Conservation (phyloP, 768 basidiomycete genomes). For the Sarcomyxa edulis region DNA sequence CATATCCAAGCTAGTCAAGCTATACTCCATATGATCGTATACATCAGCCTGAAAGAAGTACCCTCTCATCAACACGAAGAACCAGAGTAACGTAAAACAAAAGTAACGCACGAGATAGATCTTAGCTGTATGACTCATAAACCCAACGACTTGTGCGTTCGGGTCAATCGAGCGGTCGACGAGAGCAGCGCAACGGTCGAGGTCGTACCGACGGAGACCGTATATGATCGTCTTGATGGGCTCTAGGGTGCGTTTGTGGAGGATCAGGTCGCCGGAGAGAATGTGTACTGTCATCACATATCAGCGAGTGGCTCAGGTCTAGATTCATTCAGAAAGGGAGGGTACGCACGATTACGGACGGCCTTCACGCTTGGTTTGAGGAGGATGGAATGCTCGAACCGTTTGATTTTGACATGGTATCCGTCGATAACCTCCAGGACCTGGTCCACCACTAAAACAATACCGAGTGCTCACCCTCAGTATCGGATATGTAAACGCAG, state of each 20-base stretch:
- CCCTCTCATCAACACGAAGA: not conserved
- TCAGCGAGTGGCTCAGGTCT: not conserved
- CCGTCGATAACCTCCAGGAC: conserved; percentile 62
- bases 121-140: conserved; percentile 59
- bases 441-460: conserved; percentile 52
- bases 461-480: not conserved
- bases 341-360: conserved; percentile 48
- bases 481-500: not conserved
- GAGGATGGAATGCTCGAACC: conserved; percentile 54
- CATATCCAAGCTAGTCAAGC: conserved; percentile 66
- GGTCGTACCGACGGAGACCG: conserved; percentile 59
- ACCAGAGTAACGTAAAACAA: not conserved
- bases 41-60: conserved; percentile 64
- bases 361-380: conserved; percentile 53
- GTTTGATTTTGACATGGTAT: conserved; percentile 55
- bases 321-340: not conserved
- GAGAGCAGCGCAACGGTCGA: conserved; percentile 52
- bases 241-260: conserved; percentile 67
- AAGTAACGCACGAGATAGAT: conserved; percentile 50
- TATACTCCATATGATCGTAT: conserved; percentile 71
- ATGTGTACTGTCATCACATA: conserved; percentile 71
- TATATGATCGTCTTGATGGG: conserved; percentile 65
- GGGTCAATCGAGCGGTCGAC: conserved; percentile 21
- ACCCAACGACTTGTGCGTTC: conserved; percentile 30
- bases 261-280: conserved; percentile 63